These are phyloP conservation scores for Emergomyces africanus DNA, from an alignment of 2,329 filamentous ascomycete species.

Conservation along the genomic window DNA sequence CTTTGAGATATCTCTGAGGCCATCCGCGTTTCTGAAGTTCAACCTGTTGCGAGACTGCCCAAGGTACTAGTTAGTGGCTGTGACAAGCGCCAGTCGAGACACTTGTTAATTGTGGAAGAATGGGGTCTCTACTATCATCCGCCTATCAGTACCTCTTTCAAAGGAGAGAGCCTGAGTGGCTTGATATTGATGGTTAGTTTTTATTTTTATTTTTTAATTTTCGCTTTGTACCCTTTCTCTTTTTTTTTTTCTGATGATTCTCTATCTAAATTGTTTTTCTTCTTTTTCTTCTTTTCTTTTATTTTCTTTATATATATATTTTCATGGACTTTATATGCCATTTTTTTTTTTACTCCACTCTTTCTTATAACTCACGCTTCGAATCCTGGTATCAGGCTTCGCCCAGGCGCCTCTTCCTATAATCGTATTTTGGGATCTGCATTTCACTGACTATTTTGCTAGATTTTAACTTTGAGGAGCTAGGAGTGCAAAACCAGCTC, in stretches of 20 bases:
- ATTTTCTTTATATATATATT: neutral
- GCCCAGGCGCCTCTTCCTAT: neutral
- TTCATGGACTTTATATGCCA: too few species aligned
- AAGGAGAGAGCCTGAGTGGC: neutral
- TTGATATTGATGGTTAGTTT: slow-evolving; percentile 2
- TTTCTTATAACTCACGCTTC: neutral
- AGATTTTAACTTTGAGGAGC: neutral
- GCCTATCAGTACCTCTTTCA: slow-evolving; percentile 1
- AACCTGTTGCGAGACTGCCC: neutral
- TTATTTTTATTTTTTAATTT: neutral
- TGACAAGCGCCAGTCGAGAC: neutral
- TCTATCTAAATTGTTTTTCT: neutral
- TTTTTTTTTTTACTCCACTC: too few species aligned
- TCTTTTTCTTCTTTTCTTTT: neutral
- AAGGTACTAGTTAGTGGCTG: neutral
- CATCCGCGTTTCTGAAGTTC: neutral
- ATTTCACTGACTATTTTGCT: neutral
- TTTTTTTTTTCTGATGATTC: neutral
- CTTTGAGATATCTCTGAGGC: neutral
- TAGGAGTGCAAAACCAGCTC: slow-evolving; percentile 33
- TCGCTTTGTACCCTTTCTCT: neutral
- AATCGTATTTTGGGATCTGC: neutral
- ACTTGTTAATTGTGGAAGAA: neutral
- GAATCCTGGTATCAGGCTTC: neutral
- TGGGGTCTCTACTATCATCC: neutral